Conservation (phyloP, 169 alveolate genomes). For the Eimeria maxima region DNA sequence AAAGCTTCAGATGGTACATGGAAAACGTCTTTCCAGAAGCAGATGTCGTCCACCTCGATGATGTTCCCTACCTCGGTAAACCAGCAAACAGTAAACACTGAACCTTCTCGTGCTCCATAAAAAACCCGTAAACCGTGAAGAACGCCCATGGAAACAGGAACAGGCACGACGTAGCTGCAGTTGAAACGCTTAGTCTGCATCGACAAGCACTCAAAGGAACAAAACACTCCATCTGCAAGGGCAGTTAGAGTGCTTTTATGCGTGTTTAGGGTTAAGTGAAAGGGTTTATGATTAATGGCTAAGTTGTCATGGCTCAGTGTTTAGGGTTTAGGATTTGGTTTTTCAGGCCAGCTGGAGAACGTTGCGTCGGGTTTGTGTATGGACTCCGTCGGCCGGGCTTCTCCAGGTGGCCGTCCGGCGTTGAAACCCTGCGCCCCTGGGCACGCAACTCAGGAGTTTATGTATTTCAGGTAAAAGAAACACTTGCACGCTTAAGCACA, state of each 20-base stretch:
- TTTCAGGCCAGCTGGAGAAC: slow-evolving; percentile 80
- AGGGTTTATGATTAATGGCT: neutral
- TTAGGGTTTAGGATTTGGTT: neutral
- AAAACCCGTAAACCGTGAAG: neutral
- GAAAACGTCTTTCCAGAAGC: slow-evolving; percentile 87
- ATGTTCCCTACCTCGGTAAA: slow-evolving; percentile 87
- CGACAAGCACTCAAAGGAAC: neutral
- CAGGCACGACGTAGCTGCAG: neutral
- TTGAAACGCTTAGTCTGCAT: neutral
- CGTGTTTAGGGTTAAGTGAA: neutral
- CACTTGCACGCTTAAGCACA: neutral
- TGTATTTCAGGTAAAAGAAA: slow-evolving; percentile 83
- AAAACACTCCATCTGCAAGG: too few species aligned
- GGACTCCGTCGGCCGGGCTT: slow-evolving; percentile 33
- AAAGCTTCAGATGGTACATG: slow-evolving; percentile 86
- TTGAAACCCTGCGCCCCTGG: slow-evolving; percentile 76
- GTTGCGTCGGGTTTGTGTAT: slow-evolving; percentile 16
- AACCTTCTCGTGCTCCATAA: neutral
- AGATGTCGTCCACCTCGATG: slow-evolving; percentile 85
- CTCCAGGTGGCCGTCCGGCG: slow-evolving; percentile 46
- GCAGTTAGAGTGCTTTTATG: too few species aligned
- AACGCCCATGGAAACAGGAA: neutral
- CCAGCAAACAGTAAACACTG: slow-evolving; percentile 34
- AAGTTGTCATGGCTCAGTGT: neutral
- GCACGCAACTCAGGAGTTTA: slow-evolving; percentile 86